These are phyloP conservation scores for Aphanocladium album DNA, from an alignment of 2,329 filamentous ascomycete genomes.

Conservation along the genomic window DNA sequence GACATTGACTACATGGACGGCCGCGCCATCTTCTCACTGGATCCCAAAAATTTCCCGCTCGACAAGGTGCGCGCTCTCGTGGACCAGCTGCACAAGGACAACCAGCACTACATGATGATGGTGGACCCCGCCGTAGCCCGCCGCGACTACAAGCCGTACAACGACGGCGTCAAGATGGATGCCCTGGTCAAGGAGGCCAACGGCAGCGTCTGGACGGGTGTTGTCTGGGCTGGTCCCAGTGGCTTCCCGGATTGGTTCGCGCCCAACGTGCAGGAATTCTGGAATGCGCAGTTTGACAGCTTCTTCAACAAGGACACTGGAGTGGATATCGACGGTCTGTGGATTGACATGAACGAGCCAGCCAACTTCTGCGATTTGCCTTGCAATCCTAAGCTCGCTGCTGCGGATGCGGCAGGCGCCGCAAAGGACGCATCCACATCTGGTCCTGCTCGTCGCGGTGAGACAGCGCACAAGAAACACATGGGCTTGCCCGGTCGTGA, in stretches of 20 bases:
- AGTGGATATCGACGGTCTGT: conserved; percentile 71
- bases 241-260: conserved; percentile 72
- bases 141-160: conserved; percentile 35
- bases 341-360: conserved; percentile 64
- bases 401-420: neutral
- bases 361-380: conserved; percentile 24
- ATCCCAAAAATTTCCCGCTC: conserved; percentile 59
- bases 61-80: conserved; percentile 60
- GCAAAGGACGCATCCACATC: neutral
- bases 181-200: conserved; percentile 26
- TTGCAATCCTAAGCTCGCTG: neutral
- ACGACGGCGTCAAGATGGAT: conserved; percentile 35
- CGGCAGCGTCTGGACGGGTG: conserved; percentile 37
- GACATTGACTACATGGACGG: conserved; percentile 67
- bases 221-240: conserved; percentile 69
- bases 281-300: conserved; percentile 57
- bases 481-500: conserved; percentile 16
- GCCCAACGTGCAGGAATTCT: conserved; percentile 56
- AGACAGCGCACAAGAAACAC: conserved; percentile 12
- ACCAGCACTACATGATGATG: conserved; percentile 73
- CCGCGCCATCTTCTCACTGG: conserved; percentile 54
- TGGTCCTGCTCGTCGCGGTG: neutral
- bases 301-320: conserved; percentile 63
- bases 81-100: conserved; percentile 57
- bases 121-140: conserved; percentile 57